Percentiles rank a stretch among this genome's conserved stretches.
phyloP scores from a whole-genome alignment of 176 grass and related monocot species.

The Phoenix roebelenii region DNA sequence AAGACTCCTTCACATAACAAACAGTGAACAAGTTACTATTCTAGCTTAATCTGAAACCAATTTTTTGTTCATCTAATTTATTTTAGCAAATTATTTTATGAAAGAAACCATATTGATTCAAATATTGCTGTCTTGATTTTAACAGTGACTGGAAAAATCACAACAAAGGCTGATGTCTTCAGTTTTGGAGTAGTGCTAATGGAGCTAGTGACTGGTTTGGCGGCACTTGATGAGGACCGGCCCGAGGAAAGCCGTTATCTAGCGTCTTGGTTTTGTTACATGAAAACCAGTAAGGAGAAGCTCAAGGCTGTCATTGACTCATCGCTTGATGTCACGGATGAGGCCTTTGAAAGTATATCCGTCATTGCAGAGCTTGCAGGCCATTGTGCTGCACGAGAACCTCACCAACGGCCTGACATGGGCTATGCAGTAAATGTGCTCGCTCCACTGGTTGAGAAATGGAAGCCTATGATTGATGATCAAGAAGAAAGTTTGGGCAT shows the following conservation, averaged over 20 bases:
- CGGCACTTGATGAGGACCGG: constrained; percentile 65
- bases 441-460: constrained; percentile 77
- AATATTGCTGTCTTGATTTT: constrained; percentile 8
- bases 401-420: constrained; percentile 75
- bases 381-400: constrained; percentile 71
- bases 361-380: constrained; percentile 69
- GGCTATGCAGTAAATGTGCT: constrained; percentile 69
- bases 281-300: constrained; percentile 54
- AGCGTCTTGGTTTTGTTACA: constrained; percentile 65
- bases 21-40: too few relatives aligned
- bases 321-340: constrained; percentile 40
- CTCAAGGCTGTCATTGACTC: constrained; percentile 60
- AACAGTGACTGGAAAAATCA: constrained; percentile 92
- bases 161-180: constrained; percentile 90
- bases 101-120: background rate
- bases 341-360: constrained; percentile 57
- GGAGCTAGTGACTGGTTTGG: constrained; percentile 82
- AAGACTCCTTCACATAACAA: too few relatives aligned
- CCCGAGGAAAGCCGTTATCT: constrained; percentile 78
- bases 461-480: constrained; percentile 72
- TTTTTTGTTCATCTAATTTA: too few relatives aligned
- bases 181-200: constrained; percentile 94
- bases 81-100: too few relatives aligned
- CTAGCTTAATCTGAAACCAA: too few relatives aligned
- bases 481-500: constrained; percentile 82